These are phyloP conservation scores for Colletotrichum sp. DNA, from an alignment of 2,329 filamentous ascomycete species.

Conservation along the genomic window DNA sequence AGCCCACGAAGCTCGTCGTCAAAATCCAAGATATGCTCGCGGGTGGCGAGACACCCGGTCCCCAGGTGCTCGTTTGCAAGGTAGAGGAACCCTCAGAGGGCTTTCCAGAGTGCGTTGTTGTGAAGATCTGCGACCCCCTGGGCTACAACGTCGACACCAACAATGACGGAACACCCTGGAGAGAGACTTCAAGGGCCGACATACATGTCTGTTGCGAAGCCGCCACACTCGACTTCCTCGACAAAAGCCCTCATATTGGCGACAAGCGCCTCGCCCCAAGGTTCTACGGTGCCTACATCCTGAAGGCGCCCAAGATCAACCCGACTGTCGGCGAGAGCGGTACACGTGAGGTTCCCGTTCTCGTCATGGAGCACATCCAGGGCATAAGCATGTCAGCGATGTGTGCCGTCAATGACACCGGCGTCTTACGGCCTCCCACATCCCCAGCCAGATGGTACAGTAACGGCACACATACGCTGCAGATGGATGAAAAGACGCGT, in stretches of 20 bases:
- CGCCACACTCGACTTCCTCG: not conserved
- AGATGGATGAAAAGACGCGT: not conserved
- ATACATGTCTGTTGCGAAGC: not conserved
- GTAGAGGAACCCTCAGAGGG: not conserved
- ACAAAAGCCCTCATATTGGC: not conserved
- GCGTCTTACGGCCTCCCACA: not conserved
- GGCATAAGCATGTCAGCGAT: not conserved
- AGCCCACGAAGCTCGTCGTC: not conserved
- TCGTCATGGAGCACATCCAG: not conserved
- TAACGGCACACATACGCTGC: not conserved
- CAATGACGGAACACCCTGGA: not conserved
- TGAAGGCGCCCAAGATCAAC: not conserved
- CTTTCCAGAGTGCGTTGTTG: not conserved
- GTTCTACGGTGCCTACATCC: not conserved
- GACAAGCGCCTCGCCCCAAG: not conserved
- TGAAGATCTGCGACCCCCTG: not conserved
- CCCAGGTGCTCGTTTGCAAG: not conserved
- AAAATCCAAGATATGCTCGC: not conserved
- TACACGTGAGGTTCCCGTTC: not conserved
- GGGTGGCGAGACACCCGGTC: not conserved
- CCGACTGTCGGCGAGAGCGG: rapidly evolving
- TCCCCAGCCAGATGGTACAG: not conserved
- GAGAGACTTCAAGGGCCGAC: not conserved
- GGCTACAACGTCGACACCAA: not conserved
- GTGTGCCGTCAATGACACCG: not conserved